phyloP scores from a whole-genome alignment of 2,329 filamentous ascomycete species.

The Endocalyx cinctus region DNA sequence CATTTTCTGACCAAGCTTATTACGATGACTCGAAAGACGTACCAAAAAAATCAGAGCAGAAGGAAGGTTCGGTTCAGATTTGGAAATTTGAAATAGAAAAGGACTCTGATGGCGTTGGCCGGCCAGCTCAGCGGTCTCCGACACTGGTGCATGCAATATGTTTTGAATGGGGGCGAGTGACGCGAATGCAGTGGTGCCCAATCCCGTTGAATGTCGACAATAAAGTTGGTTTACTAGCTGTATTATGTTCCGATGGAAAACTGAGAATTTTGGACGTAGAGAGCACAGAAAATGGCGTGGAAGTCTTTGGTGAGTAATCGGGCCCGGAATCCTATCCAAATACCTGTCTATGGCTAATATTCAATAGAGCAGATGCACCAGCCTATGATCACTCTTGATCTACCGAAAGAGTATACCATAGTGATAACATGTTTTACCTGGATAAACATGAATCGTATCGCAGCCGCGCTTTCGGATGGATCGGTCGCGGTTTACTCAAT shows the following conservation, averaged over 20 bases:
- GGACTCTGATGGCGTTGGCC: slow-evolving; percentile 24
- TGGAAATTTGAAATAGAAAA: slow-evolving; percentile 41
- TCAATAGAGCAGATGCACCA: slow-evolving; percentile 39
- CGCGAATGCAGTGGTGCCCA: slow-evolving; percentile 51
- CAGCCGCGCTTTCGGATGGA: slow-evolving; percentile 52
- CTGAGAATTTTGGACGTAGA: slow-evolving; percentile 44
- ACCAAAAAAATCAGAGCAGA: slow-evolving; percentile 32
- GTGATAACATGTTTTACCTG: slow-evolving; percentile 51
- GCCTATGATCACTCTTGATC: slow-evolving; percentile 39
- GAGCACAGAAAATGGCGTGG: slow-evolving; percentile 21
- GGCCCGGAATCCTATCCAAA: too few relatives aligned
- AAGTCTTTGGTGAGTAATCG: slow-evolving; percentile 39
- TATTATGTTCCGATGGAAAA: slow-evolving; percentile 47
- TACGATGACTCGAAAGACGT: slow-evolving; percentile 35
- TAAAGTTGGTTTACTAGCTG: slow-evolving; percentile 38
- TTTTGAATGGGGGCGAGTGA: slow-evolving; percentile 46
- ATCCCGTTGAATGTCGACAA: slow-evolving; percentile 28
- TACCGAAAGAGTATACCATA: slow-evolving; percentile 42
- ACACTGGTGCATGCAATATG: slow-evolving; percentile 40
- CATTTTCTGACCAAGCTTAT: slow-evolving; percentile 45
- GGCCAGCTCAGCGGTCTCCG: slow-evolving; percentile 31
- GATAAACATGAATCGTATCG: slow-evolving; percentile 51
- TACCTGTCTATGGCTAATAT: too few relatives aligned
- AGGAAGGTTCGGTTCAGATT: slow-evolving; percentile 46
- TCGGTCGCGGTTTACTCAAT: slow-evolving; percentile 54